Percentiles rank a stretch among this genome's conserved stretches.
These are phyloP conservation scores for Aspergillus melleus DNA, from an alignment of 2,329 filamentous ascomycete genomes.

Conservation along the genomic window DNA sequence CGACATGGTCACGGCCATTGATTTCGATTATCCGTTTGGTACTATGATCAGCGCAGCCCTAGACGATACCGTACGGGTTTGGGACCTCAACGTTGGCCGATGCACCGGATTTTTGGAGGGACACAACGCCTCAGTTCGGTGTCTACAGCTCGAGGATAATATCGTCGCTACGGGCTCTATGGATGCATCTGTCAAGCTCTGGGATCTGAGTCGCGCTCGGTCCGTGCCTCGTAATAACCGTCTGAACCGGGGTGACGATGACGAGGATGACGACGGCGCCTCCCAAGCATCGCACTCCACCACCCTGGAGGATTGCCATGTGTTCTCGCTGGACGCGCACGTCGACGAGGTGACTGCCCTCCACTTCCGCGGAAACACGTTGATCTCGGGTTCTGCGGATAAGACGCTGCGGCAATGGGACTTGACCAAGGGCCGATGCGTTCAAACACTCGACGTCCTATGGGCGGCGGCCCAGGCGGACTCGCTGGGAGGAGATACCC, in stretches of 20 bases:
- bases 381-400: slow-evolving; percentile 94
- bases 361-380: slow-evolving; percentile 82
- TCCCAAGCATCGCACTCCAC: slow-evolving; percentile 65
- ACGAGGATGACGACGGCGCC: slow-evolving; percentile 39
- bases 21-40: slow-evolving; percentile 97
- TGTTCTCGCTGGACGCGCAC: slow-evolving; percentile 87
- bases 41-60: slow-evolving; percentile 89
- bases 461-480: slow-evolving; percentile 95
- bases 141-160: slow-evolving; percentile 92
- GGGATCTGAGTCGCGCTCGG: slow-evolving; percentile 88
- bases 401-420: slow-evolving; percentile 99
- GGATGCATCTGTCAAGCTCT: slow-evolving; percentile 90
- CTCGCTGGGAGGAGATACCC: slow-evolving; percentile 59
- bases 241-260: slow-evolving; percentile 51
- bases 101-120: slow-evolving; percentile 92
- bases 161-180: slow-evolving; percentile 91
- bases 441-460: slow-evolving; percentile 95
- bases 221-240: slow-evolving; percentile 68
- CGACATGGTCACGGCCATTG: slow-evolving; percentile 83
- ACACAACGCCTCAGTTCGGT: slow-evolving; percentile 88
- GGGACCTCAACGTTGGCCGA: slow-evolving; percentile 91
- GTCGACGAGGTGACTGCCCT: slow-evolving; percentile 93
- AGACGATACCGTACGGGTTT: slow-evolving; percentile 92
- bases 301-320: slow-evolving; percentile 82
- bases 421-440: slow-evolving; percentile 91